Evolutionary conservation across 352 stramenopile species (phyloP), one percentile per base, ranked within the genome.

Genomic region (Plasmopara muralis): DNA sequence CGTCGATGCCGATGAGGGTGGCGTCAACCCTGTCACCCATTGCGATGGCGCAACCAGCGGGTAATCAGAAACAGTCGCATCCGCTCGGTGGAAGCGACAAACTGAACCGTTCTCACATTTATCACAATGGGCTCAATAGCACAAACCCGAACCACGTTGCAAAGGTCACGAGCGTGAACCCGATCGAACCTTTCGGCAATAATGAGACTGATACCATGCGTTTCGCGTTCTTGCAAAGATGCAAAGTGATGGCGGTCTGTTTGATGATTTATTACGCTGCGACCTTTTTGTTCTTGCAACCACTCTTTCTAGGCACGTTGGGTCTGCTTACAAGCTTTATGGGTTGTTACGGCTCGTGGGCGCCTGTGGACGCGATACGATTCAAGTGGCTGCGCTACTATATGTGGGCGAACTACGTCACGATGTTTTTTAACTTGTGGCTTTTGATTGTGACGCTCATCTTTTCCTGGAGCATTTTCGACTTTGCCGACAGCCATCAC

Each of bases 201-300:
- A 60, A 43, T 0, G 60, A 71, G 35, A 39, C 30, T 14, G 69
- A 77, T 54, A 70, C 72, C 43, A 47, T 68, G 55, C 68, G 64
- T 34, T 87, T 88, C 43, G 57, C 72, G 54, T 78, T 71, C 53
- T 68, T 87, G 61, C 70, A 82, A 61, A 72, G 70, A 44, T 85
- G 70, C 13, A 70, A 77, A 12, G 82, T 75, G 73, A 58, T 82
- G 53, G 77, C 74, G 0, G 65, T 61, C 40, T 62, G 74, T 47
- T 79, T 89, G 66, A 65, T 89, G 42, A 63, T 58, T 47, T 89
- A 89, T 51, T 89, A 89, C 60, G 47, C 73, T 12, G 64, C 47
- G 18, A 87, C 79, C 35, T 80, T 87, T 43, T 61, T 89, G 60
- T 88, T 89, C 54, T 38, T 87, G 41, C 79, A 89, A 57, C 79